Evolutionary conservation across 2,329 filamentous ascomycete genomes (phyloP).

Genomic region (Fusarium tricinctum): DNA sequence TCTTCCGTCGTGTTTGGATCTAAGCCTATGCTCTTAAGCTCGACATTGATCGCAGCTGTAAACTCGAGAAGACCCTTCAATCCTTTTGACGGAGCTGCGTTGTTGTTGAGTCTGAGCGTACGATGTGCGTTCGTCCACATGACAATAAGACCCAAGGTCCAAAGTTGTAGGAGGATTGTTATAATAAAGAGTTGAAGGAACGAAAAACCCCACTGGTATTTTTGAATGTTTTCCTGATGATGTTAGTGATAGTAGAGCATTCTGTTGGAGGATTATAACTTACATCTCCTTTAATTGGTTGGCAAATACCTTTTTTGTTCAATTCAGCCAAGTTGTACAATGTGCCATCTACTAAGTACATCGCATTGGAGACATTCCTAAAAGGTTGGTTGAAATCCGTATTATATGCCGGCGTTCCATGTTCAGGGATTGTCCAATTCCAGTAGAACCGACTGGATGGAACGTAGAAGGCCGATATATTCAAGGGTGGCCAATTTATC

Average conservation of each 20-base stretch:
- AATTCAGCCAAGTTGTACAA: background rate
- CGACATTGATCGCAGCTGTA: background rate
- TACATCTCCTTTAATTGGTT: constrained; percentile 7
- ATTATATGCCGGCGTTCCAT: background rate
- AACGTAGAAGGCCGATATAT: constrained; percentile 6
- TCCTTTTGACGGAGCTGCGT: background rate
- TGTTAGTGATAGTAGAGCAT: rapidly evolving
- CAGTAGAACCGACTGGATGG: background rate
- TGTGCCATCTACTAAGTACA: background rate
- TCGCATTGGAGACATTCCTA: rapidly evolving
- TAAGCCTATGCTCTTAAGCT: background rate
- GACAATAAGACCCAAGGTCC: background rate
- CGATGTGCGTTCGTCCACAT: background rate
- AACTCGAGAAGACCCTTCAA: constrained; percentile 15
- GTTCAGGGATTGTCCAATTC: background rate
- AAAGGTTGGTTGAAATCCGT: background rate
- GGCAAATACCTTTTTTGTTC: background rate
- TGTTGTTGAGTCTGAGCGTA: background rate
- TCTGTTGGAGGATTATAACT: rapidly evolving
- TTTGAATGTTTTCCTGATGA: rapidly evolving
- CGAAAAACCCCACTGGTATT: constrained; percentile 29
- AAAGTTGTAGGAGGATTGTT: background rate
- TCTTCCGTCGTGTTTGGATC: background rate
- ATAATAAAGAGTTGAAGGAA: constrained; percentile 17
- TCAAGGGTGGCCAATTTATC: constrained; percentile 4